A percentile compares a stretch with the other conserved stretches of the same genome.
Evolutionary conservation across 345 rosid species (phyloP).

Genomic region (Hibiscus trionum): DNA sequence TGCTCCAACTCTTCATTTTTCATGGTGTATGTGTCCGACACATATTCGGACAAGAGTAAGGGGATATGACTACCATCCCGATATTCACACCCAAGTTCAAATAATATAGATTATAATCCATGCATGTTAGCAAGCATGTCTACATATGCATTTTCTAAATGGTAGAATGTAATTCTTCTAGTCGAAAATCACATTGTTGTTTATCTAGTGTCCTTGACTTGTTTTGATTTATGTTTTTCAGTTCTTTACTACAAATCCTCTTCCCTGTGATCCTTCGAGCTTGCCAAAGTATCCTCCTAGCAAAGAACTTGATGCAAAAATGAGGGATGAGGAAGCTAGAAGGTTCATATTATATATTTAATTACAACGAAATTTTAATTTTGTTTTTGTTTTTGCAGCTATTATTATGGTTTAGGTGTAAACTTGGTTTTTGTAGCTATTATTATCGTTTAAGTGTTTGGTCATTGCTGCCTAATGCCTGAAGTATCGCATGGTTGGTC

Average conservation of each 20-base stretch:
- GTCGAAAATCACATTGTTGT: background rate
- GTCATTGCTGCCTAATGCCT: background rate
- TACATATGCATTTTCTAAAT: background rate
- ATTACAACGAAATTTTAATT: background rate
- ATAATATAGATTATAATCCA: background rate
- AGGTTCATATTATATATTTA: constrained; percentile 36
- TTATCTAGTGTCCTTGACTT: constrained; percentile 14
- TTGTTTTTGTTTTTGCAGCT: background rate
- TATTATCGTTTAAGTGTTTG: background rate
- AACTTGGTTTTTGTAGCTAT: background rate
- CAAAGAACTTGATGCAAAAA: constrained; percentile 95
- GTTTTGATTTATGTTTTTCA: constrained; percentile 26
- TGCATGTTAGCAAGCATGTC: background rate
- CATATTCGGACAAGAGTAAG: background rate
- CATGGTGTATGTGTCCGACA: background rate
- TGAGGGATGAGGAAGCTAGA: constrained; percentile 91
- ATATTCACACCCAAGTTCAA: background rate
- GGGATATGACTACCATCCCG: background rate
- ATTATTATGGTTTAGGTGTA: background rate
- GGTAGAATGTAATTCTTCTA: background rate
- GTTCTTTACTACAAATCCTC: constrained; percentile 76
- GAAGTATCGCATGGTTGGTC: background rate
- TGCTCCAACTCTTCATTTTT: background rate
- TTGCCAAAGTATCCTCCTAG: constrained; percentile 97
- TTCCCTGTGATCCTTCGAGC: constrained; percentile 91